Base-by-base conservation (phyloP, 1,284 basidiomycete species). In the Ustilago trichophora region DNA sequence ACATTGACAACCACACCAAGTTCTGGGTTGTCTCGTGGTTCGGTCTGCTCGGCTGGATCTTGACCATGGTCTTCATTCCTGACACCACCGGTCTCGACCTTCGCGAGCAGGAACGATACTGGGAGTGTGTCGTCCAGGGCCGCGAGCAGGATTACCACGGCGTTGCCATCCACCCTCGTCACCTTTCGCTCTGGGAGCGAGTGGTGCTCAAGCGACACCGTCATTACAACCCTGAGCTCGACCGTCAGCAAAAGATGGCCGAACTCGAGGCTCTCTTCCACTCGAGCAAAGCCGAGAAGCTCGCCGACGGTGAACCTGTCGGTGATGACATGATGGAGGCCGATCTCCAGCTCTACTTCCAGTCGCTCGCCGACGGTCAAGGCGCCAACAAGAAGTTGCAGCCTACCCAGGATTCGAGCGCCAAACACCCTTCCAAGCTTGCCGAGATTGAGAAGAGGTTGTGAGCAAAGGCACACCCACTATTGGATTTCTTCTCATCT, bases 1-100 rank as follows among this genome's bases (percentile, higher is more conserved):
- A 83, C 73, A 73, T 81, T 18, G 50, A 51, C 33, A 70, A 73
- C 49, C 80, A 78, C 45, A 84, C 83, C 66, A 82, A 84, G 80
- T 85, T 85, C 82, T 84, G 84, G 84, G 82, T 85, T 53, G 85
- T 85, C 10, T 84, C 83, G 57, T 85, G 84, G 83, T 86, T 86
- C 77, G 85, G 84, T 44, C 82, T 86, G 24, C 76, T 80, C 52
- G 85, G 84, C 25, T 80, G 82, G 72, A 53, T 85, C 56, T 49
- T 83, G 52, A 86, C 85, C 19, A 72, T 80, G 55, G 49, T 85
- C 43, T 86, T 85, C 78, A 80, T 85, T 40, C 81, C 82, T 16
- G 85, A 86, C 72, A 85, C 85, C 10, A 86, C 85, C n/a, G 85
- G 85, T 52, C 81, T 86, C 40, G 85, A 86, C 70, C 81, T 86